phyloP scores from a whole-genome alignment of 768 basidiomycete genomes.

The Pleurotus djamor region DNA sequence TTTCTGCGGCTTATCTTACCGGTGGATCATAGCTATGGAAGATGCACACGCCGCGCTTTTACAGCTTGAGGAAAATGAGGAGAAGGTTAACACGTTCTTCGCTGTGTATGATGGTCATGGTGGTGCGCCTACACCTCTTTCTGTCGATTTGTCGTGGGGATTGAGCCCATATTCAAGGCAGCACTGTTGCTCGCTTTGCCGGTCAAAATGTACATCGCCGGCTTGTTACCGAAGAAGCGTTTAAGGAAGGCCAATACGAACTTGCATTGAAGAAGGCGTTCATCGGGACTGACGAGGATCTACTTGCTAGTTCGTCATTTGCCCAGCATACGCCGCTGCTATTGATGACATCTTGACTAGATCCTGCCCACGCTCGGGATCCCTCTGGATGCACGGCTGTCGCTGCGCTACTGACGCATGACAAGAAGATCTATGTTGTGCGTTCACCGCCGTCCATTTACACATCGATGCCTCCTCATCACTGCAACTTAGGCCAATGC shows the following conservation, averaged over 20 bases:
- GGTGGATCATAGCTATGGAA: constrained; percentile 78
- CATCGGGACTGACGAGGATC: constrained; percentile 92
- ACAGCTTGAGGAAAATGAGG: constrained; percentile 53
- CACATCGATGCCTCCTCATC: background rate
- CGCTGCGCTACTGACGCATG: constrained; percentile 76
- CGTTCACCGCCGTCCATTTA: constrained; percentile 21
- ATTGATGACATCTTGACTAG: constrained; percentile 34
- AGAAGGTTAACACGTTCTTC: constrained; percentile 75
- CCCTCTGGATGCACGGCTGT: constrained; percentile 97
- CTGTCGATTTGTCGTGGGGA: constrained; percentile 8
- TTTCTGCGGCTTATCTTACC: background rate
- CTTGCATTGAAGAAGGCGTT: constrained; percentile 86
- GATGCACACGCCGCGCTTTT: constrained; percentile 85
- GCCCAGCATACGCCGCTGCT: constrained; percentile 1
- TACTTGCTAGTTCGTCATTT: constrained; percentile 67
- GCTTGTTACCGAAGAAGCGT: constrained; percentile 68
- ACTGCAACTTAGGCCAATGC: constrained; percentile 79
- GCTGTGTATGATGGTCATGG: constrained; percentile 99
- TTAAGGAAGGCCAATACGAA: constrained; percentile 67
- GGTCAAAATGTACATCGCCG: constrained; percentile 83
- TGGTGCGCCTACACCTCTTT: constrained; percentile 46
- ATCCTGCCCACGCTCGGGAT: constrained; percentile 84
- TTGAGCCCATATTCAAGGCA: constrained; percentile 44
- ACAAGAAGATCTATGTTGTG: constrained; percentile 80
- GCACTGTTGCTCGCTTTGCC: constrained; percentile 83